Evolutionary conservation across 2,329 filamentous ascomycete genomes (phyloP).

Genomic region (Pseudovirgaria hyperparasitica): DNA sequence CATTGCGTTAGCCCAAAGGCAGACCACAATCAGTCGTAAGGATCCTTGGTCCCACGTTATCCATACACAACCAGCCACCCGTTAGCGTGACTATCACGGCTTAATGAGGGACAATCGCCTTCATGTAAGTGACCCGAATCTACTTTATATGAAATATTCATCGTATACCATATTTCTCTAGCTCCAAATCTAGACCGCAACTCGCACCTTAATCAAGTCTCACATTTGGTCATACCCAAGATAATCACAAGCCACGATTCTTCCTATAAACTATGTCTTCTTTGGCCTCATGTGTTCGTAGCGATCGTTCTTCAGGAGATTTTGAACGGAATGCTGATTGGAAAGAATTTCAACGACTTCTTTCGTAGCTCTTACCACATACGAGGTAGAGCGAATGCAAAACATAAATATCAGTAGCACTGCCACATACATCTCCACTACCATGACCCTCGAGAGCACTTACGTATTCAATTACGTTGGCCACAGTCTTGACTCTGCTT

Average conservation of each 20-base stretch:
- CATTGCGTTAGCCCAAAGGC: conserved; percentile 11
- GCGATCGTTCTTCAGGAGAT: neutral
- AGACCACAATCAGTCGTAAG: conserved; percentile 10
- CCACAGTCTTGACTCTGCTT: conserved; percentile 14
- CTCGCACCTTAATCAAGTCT: neutral
- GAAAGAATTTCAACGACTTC: conserved; percentile 24
- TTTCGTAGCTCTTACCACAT: conserved; percentile 30
- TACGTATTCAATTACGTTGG: conserved; percentile 25
- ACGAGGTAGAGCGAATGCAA: conserved; percentile 32
- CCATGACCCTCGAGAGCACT: conserved; percentile 17
- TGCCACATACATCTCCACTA: conserved; percentile 20
- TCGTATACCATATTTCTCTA: neutral
- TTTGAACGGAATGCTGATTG: conserved; percentile 3
- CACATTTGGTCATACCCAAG: neutral
- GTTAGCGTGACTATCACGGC: conserved; percentile 12
- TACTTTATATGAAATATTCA: too few relatives aligned
- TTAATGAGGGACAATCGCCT: conserved; percentile 10
- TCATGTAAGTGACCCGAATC: conserved; percentile 6
- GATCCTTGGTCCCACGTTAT: conserved; percentile 10
- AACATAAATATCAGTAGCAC: conserved; percentile 13
- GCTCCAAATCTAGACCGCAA: neutral
- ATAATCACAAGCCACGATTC: too few relatives aligned
- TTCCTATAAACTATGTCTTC: neutral
- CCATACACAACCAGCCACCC: conserved; percentile 9
- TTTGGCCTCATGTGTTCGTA: conserved; percentile 1